These are phyloP conservation scores for Coffea eugenioides DNA, from an alignment of 257 asterid species.

Conservation along the genomic window DNA sequence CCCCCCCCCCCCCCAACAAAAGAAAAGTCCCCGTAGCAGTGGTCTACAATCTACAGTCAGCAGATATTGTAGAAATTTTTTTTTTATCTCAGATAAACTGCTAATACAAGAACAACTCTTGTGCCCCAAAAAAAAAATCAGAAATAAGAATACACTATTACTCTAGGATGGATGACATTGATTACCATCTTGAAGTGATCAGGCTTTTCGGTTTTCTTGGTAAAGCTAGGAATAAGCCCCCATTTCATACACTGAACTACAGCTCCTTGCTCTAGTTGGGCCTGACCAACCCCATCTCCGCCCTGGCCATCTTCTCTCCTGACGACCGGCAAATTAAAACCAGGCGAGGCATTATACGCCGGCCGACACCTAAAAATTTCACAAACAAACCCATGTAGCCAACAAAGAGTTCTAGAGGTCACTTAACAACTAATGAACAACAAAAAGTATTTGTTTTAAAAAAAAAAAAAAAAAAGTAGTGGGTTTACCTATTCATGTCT, in stretches of 20 bases:
- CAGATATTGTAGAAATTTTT: neutral
- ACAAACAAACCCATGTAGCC: neutral
- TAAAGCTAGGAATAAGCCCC: slow-evolving; percentile 91
- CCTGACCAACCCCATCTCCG: slow-evolving; percentile 28
- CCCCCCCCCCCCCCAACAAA: too few species aligned
- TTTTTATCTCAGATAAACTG: neutral
- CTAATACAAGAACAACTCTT: neutral
- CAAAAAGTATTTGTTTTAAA: neutral
- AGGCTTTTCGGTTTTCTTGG: slow-evolving; percentile 67
- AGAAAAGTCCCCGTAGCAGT: neutral
- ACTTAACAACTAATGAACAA: neutral
- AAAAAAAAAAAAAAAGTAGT: neutral
- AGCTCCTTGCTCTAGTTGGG: slow-evolving; percentile 27
- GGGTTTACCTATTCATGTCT: slow-evolving; percentile 60
- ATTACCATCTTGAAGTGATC: slow-evolving; percentile 87
- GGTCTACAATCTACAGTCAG: neutral
- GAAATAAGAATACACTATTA: neutral
- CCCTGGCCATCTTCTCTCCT: slow-evolving; percentile 55
- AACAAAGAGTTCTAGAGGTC: neutral
- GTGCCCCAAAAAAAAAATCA: neutral
- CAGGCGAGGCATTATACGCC: slow-evolving; percentile 78
- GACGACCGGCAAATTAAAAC: slow-evolving; percentile 80
- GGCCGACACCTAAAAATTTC: slow-evolving; percentile 60
- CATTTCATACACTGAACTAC: slow-evolving; percentile 90
- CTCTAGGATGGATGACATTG: neutral